Evolutionary conservation across 495 filamentous ascomycete species (phyloP), one percentile per base, ranked within the genome.

Genomic region (Aspergillus coremiiformis): DNA sequence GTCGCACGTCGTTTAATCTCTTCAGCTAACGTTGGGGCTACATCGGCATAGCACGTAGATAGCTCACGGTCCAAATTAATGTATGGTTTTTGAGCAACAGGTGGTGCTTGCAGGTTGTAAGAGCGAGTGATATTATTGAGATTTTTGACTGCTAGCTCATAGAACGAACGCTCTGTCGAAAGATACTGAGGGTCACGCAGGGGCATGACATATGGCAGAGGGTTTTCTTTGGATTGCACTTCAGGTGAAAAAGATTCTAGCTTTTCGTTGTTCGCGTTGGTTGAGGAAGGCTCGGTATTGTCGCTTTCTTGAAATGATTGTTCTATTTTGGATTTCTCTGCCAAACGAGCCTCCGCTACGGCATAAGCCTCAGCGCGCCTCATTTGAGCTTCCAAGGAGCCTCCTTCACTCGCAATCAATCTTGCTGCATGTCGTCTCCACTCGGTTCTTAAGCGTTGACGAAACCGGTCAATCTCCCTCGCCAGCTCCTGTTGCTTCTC

Each of bases 401-500:
- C 90, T 12, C 91, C 93, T 57, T 78, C 71, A 55, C 87, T 87
- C 1, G 92, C 77, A 53, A 98, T 95, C 49, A 82, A 74, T 33
- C 88, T 68, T 3, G 90, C 82, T 11, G 88, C 89, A 67, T 96
- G 88, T 39, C 93, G 74, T 61, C 81, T 84, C 93, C 93, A 98
- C 55, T 96, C 91, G 29, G 74, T 78, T 43, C 90, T 77, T 39
- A 98, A 60, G 15, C 90, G 73, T 26, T 74, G 65, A 4, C 93
- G 80, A 65, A 98, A 96, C 6, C 76, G 72, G 39, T 73, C 76
- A 6, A 84, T 75, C 11, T 86, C 80, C 48, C 76, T 81, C 5
- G 83, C 76, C 7, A 98, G 72, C 58, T 96, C 91, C 65, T 96
- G 93, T 66, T 98, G 93, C 64, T 96, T 97, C 66, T 97, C 93